Evolutionary conservation across 2,329 filamentous ascomycete genomes (phyloP).

Genomic region (Colletotrichum sp.): DNA sequence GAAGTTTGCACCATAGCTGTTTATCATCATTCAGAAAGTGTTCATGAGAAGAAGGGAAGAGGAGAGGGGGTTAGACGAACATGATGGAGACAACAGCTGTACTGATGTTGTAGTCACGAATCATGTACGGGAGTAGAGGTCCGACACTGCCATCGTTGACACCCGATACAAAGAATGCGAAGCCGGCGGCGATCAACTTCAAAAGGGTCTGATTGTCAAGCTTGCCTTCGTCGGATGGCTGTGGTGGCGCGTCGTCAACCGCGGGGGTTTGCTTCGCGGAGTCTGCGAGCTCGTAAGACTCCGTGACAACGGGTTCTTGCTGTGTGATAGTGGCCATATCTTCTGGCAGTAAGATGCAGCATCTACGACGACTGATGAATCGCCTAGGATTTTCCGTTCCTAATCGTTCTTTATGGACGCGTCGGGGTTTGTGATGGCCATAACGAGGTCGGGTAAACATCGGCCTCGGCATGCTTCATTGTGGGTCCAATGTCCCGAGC

Average conservation of each 20-base stretch:
- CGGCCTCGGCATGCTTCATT: not conserved
- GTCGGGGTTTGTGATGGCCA: not conserved
- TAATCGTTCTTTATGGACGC: not conserved
- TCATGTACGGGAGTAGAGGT: slow-evolving; percentile 66
- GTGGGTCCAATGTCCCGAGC: not conserved
- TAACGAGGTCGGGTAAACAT: not conserved
- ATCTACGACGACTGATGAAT: not conserved
- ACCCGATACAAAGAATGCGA: slow-evolving; percentile 71
- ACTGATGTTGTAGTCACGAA: slow-evolving; percentile 58
- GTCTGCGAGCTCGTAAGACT: not conserved
- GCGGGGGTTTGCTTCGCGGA: not conserved
- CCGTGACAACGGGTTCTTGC: not conserved
- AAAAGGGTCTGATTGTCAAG: slow-evolving; percentile 33
- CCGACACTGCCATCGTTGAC: slow-evolving; percentile 70
- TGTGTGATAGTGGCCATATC: slow-evolving; percentile 2
- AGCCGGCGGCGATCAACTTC: slow-evolving; percentile 59
- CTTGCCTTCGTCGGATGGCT: not conserved
- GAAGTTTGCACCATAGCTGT: slow-evolving; percentile 61
- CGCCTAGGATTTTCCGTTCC: not conserved
- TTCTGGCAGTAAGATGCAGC: not conserved
- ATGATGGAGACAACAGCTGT: slow-evolving; percentile 57
- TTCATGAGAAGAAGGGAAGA: fast-evolving
- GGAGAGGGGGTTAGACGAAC: slow-evolving; percentile 32
- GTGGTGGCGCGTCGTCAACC: not conserved
- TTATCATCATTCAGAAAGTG: not conserved